These are phyloP conservation scores for Zelopaecilomyces penicillatus DNA, from an alignment of 2,329 filamentous ascomycete species.

Conservation along the genomic window DNA sequence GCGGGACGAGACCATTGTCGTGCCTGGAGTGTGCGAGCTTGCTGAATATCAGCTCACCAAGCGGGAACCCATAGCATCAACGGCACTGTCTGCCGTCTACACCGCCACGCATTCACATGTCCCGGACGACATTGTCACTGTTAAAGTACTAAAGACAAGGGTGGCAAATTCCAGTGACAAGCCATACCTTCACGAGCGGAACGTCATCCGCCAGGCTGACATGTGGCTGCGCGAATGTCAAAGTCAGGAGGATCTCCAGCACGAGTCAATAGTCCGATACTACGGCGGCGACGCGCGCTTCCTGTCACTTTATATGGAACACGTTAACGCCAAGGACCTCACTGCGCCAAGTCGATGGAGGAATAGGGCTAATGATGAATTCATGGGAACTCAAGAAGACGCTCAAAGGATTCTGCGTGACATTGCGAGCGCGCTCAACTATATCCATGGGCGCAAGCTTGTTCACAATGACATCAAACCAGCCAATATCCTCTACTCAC, in stretches of 20 bases:
- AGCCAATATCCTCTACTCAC: constrained; percentile 52
- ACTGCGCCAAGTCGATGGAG: constrained; percentile 43
- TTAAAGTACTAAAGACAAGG: constrained; percentile 52
- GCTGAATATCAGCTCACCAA: constrained; percentile 49
- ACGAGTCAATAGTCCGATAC: constrained; percentile 49
- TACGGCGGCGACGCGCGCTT: constrained; percentile 53
- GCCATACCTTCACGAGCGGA: constrained; percentile 42
- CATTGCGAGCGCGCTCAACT: constrained; percentile 45
- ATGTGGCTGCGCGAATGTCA: constrained; percentile 52
- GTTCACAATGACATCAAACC: constrained; percentile 58
- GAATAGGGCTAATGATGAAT: constrained; percentile 36
- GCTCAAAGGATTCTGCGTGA: constrained; percentile 45
- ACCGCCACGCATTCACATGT: constrained; percentile 45
- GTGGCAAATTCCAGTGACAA: constrained; percentile 32
- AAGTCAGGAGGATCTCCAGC: constrained; percentile 45
- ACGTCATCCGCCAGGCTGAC: constrained; percentile 51
- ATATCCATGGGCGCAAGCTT: constrained; percentile 44
- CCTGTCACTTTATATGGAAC: constrained; percentile 53
- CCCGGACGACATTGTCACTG: constrained; percentile 46
- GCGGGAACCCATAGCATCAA: constrained; percentile 47
- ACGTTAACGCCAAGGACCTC: constrained; percentile 48
- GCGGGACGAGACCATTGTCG: constrained; percentile 38
- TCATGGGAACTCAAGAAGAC: constrained; percentile 40
- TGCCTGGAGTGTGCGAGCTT: constrained; percentile 42
- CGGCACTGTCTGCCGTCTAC: constrained; percentile 47